Conservation (phyloP, 495 filamentous ascomycete species). For the Trypethelium eluteriae region DNA sequence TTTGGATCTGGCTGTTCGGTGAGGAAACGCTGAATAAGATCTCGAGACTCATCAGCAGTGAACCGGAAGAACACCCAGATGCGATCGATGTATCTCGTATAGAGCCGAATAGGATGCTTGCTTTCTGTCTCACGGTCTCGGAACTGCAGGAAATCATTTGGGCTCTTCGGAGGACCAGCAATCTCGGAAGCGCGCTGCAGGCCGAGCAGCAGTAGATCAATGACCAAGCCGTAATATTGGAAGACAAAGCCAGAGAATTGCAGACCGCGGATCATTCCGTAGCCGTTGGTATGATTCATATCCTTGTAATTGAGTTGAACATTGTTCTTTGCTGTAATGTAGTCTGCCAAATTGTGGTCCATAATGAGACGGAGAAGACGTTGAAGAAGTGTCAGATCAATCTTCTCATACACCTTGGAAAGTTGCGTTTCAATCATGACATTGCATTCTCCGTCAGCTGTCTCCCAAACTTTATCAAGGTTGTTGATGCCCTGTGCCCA, state of each 20-base stretch:
- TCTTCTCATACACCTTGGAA: conserved; percentile 99
- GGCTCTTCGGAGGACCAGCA: conserved; percentile 89
- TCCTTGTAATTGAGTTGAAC: conserved; percentile 99
- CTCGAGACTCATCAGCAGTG: conserved; percentile 83
- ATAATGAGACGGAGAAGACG: conserved; percentile 90
- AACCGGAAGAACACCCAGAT: conserved; percentile 99
- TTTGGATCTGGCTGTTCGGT: conserved; percentile 98
- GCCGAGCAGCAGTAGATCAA: conserved; percentile 87
- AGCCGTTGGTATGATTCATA: conserved; percentile 99
- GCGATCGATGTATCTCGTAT: conserved; percentile 94
- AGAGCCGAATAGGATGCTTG: conserved; percentile 88
- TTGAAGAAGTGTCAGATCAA: conserved; percentile 93
- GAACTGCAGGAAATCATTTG: conserved; percentile 98
- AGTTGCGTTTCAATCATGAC: conserved; percentile 98
- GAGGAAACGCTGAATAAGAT: conserved; percentile 94
- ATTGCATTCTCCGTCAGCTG: conserved; percentile 90
- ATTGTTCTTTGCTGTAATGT: conserved; percentile 99
- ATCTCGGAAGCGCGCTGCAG: conserved; percentile 93
- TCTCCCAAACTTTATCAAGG: conserved; percentile 94
- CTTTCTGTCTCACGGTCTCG: conserved; percentile 82
- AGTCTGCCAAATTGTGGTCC: conserved; percentile 99
- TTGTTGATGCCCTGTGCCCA: conserved; percentile 99
- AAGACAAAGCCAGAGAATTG: conserved; percentile 99
- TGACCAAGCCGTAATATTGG: conserved; percentile 96
- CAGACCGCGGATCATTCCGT: conserved; percentile 93